Conservation (phyloP, 2,329 filamentous ascomycete species). For the Zelopaecilomyces penicillatus region DNA sequence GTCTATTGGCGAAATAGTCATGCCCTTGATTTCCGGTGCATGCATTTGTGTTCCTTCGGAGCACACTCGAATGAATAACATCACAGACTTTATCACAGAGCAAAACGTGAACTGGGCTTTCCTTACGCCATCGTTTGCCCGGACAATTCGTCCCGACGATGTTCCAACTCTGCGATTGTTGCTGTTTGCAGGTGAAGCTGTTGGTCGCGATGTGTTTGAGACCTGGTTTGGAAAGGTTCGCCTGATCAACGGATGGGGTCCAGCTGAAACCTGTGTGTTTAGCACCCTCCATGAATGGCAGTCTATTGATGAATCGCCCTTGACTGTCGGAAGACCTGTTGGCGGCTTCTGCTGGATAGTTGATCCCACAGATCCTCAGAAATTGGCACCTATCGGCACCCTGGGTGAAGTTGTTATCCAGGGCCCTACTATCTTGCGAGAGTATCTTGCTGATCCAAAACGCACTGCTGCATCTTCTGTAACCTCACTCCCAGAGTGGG, state of each 20-base stretch:
- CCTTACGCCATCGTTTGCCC: slow-evolving; percentile 9
- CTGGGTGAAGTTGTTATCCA: slow-evolving; percentile 17
- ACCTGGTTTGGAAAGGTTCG: slow-evolving; percentile 10
- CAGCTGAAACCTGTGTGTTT: slow-evolving; percentile 9
- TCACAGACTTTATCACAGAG: slow-evolving; percentile 1
- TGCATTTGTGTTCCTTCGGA: slow-evolving; percentile 6
- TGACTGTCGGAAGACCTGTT: slow-evolving; percentile 1
- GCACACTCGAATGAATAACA: neutral
- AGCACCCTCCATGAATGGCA: neutral
- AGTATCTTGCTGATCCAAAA: slow-evolving; percentile 14
- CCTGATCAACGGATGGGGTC: slow-evolving; percentile 12
- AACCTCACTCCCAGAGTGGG: slow-evolving; percentile 1
- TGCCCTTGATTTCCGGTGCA: slow-evolving; percentile 4
- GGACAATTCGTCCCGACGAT: neutral
- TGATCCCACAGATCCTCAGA: slow-evolving; percentile 11
- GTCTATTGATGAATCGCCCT: neutral
- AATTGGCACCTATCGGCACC: slow-evolving; percentile 12
- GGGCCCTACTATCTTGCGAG: slow-evolving; percentile 12
- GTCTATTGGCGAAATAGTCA: slow-evolving; percentile 10
- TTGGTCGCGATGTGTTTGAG: slow-evolving; percentile 21
- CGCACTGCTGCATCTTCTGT: slow-evolving; percentile 12
- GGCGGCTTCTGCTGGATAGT: slow-evolving; percentile 12
- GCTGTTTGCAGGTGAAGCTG: slow-evolving; percentile 7
- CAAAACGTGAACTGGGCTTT: slow-evolving; percentile 4
- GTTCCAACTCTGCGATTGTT: slow-evolving; percentile 8